These are phyloP conservation scores for Russula sp. DNA, from an alignment of 768 basidiomycete genomes.

Conservation along the genomic window DNA sequence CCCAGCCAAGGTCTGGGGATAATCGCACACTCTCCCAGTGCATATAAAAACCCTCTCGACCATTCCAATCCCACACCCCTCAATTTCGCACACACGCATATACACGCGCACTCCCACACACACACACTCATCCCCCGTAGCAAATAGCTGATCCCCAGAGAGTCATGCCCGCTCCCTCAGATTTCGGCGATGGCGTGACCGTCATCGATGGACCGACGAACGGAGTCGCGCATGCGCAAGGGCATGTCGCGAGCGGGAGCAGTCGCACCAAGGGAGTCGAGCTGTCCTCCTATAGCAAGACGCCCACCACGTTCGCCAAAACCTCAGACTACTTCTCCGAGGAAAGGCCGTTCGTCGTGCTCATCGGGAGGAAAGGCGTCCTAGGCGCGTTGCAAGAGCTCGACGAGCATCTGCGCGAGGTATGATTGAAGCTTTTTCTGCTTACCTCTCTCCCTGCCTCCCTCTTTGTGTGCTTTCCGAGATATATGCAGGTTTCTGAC, in stretches of 20 bases:
- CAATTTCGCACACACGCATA: not conserved
- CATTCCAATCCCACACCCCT: not conserved
- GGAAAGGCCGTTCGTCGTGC: constrained; percentile 64
- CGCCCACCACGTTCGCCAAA: not conserved
- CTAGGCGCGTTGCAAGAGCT: constrained; percentile 64
- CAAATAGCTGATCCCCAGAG: not conserved
- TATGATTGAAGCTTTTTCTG: constrained; percentile 23
- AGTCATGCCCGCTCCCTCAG: constrained; percentile 10
- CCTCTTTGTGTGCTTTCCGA: not conserved
- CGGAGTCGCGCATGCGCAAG: not conserved
- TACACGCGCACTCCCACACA: not conserved
- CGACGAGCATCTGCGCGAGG: constrained; percentile 51
- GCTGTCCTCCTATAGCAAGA: not conserved
- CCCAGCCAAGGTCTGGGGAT: not conserved
- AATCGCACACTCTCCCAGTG: not conserved
- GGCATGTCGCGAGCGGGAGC: not conserved
- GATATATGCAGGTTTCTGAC: not conserved
- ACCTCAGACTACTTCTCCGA: constrained; percentile 31
- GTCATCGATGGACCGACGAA: constrained; percentile 1
- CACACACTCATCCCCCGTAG: not conserved
- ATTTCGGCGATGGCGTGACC: constrained; percentile 10
- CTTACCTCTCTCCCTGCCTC: not conserved
- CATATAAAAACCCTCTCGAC: not conserved
- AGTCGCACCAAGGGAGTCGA: constrained; percentile 2
- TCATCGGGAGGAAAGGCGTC: constrained; percentile 58